phyloP scores from a whole-genome alignment of 78 protist species.

The Chrysochromulina tobinii region DNA sequence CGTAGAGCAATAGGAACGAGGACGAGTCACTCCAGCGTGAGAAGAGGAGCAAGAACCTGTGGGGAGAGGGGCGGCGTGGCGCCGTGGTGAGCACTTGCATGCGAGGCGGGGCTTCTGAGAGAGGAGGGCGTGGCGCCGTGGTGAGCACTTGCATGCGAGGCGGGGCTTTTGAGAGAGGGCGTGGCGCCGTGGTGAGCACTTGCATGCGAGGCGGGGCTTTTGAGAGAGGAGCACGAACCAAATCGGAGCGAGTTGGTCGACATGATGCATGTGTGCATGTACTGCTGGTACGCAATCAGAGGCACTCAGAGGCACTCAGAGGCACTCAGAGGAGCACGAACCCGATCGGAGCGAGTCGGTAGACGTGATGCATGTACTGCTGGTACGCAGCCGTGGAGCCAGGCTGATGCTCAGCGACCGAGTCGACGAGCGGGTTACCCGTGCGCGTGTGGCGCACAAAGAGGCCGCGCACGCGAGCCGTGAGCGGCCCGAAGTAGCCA shows the following conservation, averaged over 20 bases:
- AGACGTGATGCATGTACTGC: not conserved
- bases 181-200: too few relatives aligned
- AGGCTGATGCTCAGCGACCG: slow-evolving; percentile 57
- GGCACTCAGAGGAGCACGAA: not conserved
- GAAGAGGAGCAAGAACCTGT: not conserved
- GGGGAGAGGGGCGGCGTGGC: too few relatives aligned
- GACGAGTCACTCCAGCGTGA: too few relatives aligned
- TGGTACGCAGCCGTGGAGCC: not conserved
- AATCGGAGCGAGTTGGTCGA: not conserved
- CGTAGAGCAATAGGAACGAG: slow-evolving; percentile 37
- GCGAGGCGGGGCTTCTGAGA: too few relatives aligned
- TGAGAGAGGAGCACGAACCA: too few relatives aligned
- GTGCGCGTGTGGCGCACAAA: slow-evolving; percentile 46
- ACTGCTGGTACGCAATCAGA: not conserved
- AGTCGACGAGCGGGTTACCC: slow-evolving; percentile 51
- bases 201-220: too few relatives aligned
- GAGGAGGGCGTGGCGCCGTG: too few relatives aligned
- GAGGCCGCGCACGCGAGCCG: slow-evolving; percentile 33
- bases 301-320: too few relatives aligned
- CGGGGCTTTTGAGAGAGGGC: too few relatives aligned
- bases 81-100: too few relatives aligned
- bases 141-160: too few relatives aligned
- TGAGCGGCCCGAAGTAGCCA: slow-evolving; percentile 32
- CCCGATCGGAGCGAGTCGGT: not conserved
- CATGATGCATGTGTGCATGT: not conserved